A percentile compares a stretch with the other conserved stretches of the same genome.
phyloP scores from a whole-genome alignment of 345 rosid species.

The Angophora floribunda region DNA sequence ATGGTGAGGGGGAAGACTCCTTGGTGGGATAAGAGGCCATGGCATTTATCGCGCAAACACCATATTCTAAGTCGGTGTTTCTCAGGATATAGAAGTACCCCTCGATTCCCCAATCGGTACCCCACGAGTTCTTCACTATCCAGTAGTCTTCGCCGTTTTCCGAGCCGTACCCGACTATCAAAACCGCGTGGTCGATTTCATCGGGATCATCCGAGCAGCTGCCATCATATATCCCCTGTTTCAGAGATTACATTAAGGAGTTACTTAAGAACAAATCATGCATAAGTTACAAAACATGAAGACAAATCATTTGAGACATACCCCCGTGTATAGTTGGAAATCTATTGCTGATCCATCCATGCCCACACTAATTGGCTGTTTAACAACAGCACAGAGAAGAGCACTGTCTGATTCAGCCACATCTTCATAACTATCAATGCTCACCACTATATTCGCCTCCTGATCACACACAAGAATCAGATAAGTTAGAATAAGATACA shows the following conservation, averaged over 20 bases:
- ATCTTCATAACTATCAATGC: constrained; percentile 60
- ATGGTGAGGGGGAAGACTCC: constrained; percentile 38
- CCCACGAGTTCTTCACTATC: constrained; percentile 86
- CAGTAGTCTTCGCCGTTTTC: constrained; percentile 61
- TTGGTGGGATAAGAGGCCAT: constrained; percentile 71
- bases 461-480: constrained; percentile 1
- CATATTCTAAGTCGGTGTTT: constrained; percentile 20
- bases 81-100: constrained; percentile 50
- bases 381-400: constrained; percentile 49
- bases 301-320: constrained; percentile 11
- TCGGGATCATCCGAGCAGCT: constrained; percentile 49
- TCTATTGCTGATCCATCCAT: constrained; percentile 68
- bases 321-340: constrained; percentile 71
- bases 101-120: constrained; percentile 58
- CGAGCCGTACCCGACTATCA: constrained; percentile 70
- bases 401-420: constrained; percentile 52
- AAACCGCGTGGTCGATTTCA: constrained; percentile 66
- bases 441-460: constrained; percentile 43
- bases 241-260: neutral
- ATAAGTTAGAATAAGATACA: neutral
- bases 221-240: constrained; percentile 51
- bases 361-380: constrained; percentile 70
- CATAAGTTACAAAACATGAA: neutral
- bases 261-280: neutral
- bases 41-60: constrained; percentile 57